These are phyloP conservation scores for Cryptococcus maquisensis DNA, from an alignment of 1,284 basidiomycete genomes.

Conservation along the genomic window DNA sequence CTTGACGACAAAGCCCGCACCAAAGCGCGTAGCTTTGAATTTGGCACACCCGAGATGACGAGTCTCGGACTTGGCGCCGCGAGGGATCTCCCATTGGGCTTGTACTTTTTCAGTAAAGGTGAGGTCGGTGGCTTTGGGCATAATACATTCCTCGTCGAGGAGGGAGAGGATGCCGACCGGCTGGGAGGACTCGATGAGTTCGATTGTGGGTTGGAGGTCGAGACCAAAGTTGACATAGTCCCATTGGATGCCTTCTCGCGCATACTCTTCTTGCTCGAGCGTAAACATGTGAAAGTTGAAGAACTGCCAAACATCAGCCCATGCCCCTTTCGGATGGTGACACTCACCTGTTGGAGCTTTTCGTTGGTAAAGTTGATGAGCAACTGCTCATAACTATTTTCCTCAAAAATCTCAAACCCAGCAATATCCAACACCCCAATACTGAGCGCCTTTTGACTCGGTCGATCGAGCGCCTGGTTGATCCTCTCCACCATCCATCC, in stretches of 20 bases:
- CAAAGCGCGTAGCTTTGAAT: slow-evolving; percentile 82
- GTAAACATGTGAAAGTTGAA: slow-evolving; percentile 99
- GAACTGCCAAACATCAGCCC: slow-evolving; percentile 52
- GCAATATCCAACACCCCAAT: slow-evolving; percentile 99
- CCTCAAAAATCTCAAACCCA: slow-evolving; percentile 84
- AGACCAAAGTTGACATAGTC: slow-evolving; percentile 98
- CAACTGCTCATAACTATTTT: slow-evolving; percentile 92
- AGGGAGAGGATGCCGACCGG: slow-evolving; percentile 88
- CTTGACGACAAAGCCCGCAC: slow-evolving; percentile 89
- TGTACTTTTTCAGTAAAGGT: slow-evolving; percentile 90
- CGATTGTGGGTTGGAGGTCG: slow-evolving; percentile 96
- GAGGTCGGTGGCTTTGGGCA: slow-evolving; percentile 93
- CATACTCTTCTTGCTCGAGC: slow-evolving; percentile 97
- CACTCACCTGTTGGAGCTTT: slow-evolving; percentile 70
- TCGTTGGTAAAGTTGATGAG: slow-evolving; percentile 99
- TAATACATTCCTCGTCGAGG: slow-evolving; percentile 98
- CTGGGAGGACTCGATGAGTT: slow-evolving; percentile 75
- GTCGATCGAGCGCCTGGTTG: slow-evolving; percentile 89
- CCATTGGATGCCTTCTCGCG: slow-evolving; percentile 96
- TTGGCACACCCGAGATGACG: slow-evolving; percentile 70
- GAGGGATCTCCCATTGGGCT: slow-evolving; percentile 40
- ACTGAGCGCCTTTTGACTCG: slow-evolving; percentile 80
- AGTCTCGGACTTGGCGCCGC: slow-evolving; percentile 13
- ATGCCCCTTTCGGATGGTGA: not conserved
- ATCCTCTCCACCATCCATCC: slow-evolving; percentile 90